phyloP scores from a whole-genome alignment of 225 moss, liverwort and hornwort species.

The Straminergon stramineum region DNA sequence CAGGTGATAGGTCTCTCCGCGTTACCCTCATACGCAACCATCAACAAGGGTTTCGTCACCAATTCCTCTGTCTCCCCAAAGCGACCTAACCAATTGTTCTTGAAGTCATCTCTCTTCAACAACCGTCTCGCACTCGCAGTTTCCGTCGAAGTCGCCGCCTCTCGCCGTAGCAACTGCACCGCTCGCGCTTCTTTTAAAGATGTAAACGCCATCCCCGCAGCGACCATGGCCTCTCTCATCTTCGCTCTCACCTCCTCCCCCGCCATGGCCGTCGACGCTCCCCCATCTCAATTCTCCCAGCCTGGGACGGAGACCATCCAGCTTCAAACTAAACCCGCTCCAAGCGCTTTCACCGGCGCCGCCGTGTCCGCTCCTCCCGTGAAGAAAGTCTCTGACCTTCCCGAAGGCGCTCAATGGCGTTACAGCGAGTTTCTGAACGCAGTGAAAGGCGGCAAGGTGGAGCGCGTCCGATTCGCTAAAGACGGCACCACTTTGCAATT shows the following conservation, averaged over 20 bases:
- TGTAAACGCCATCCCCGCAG: conserved; percentile 23
- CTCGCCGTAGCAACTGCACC: background rate
- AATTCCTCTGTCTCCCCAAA: background rate
- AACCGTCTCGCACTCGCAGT: conserved; percentile 25
- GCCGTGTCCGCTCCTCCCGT: conserved; percentile 14
- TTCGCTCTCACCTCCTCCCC: conserved; percentile 7
- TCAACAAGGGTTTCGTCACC: background rate
- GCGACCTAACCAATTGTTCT: background rate
- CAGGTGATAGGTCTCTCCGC: conserved; percentile 4
- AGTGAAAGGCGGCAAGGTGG: conserved; percentile 31
- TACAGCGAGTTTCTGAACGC: conserved; percentile 37
- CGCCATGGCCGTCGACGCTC: background rate
- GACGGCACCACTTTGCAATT: conserved; percentile 24
- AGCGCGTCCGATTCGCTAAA: conserved; percentile 22
- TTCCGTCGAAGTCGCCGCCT: conserved; percentile 2
- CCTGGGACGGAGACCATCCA: background rate
- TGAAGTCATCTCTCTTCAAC: conserved; percentile 14
- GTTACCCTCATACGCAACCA: background rate
- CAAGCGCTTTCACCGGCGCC: background rate
- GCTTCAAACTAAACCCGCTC: background rate
- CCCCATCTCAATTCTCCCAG: background rate
- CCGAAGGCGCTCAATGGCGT: conserved; percentile 32
- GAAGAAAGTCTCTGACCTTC: conserved; percentile 24
- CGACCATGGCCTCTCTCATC: conserved; percentile 23
- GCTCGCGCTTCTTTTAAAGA: background rate